A percentile compares a stretch with the other conserved stretches of the same genome.
Evolutionary conservation across 2,329 filamentous ascomycete genomes (phyloP).

Genomic region (Stagonosporopsis rhizophila): DNA sequence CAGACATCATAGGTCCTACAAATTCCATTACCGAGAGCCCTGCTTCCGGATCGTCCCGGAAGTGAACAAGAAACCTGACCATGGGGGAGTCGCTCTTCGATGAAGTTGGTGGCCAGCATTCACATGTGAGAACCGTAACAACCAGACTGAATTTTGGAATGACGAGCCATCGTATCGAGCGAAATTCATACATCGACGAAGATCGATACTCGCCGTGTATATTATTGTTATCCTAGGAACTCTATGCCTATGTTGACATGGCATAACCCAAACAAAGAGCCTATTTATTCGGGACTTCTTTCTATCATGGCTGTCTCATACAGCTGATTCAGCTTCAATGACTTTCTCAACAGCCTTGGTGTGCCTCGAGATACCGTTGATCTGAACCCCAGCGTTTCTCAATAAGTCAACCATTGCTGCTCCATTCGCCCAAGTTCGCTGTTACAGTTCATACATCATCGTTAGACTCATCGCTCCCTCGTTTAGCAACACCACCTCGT

Average conservation of each 20-base stretch:
- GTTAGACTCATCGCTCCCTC: slow-evolving; percentile 17
- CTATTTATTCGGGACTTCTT: too few relatives aligned
- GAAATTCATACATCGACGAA: too few relatives aligned
- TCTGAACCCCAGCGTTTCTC: slow-evolving; percentile 6
- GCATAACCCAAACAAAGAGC: too few relatives aligned
- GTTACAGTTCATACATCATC: slow-evolving; percentile 18
- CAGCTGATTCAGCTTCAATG: slow-evolving; percentile 10
- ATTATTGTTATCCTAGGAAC: too few relatives aligned
- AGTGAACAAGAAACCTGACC: too few relatives aligned
- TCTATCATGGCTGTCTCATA: background rate
- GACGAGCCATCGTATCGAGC: too few relatives aligned
- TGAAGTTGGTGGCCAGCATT: too few relatives aligned
- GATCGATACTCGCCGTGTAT: too few relatives aligned
- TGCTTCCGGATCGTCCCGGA: background rate
- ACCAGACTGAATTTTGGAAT: too few relatives aligned
- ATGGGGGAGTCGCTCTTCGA: too few relatives aligned
- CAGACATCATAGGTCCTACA: background rate
- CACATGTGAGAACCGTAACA: background rate
- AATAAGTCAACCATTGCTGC: slow-evolving; percentile 14
- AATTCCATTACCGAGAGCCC: background rate
- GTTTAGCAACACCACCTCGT: slow-evolving; percentile 15
- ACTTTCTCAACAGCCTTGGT: slow-evolving; percentile 16
- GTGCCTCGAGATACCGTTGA: slow-evolving; percentile 13
- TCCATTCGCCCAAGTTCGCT: slow-evolving; percentile 17
- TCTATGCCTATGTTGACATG: too few relatives aligned